phyloP scores from a whole-genome alignment of 768 basidiomycete genomes.

The Paxillus rubicundulus region DNA sequence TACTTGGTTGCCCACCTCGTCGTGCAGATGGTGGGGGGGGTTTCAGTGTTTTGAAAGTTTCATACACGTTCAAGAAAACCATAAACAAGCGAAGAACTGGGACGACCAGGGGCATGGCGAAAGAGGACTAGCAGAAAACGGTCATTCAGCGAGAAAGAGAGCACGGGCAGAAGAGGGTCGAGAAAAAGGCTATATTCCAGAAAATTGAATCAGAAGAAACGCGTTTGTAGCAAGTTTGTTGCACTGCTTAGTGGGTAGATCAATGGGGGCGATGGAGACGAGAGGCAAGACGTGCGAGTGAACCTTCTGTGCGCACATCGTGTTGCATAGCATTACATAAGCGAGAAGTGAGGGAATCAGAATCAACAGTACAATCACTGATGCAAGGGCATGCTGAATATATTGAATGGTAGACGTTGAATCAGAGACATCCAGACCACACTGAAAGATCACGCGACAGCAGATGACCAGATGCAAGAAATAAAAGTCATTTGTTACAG shows the following conservation, averaged over 20 bases:
- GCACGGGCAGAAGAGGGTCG: background rate
- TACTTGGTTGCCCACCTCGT: slow-evolving; percentile 56
- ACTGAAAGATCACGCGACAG: no score
- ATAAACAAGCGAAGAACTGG: slow-evolving; percentile 66
- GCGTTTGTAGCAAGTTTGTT: slow-evolving; percentile 5
- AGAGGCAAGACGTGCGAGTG: background rate
- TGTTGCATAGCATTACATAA: slow-evolving; percentile 24
- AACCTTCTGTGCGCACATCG: slow-evolving; percentile 7
- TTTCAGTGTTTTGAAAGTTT: slow-evolving; percentile 82
- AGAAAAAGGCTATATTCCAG: slow-evolving; percentile 3
- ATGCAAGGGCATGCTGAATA: no score
- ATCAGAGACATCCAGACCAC: no score
- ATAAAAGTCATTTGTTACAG: background rate
- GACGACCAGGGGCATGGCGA: slow-evolving; percentile 63
- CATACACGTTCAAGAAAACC: slow-evolving; percentile 77
- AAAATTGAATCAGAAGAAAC: background rate
- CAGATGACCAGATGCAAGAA: background rate
- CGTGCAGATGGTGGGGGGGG: slow-evolving; percentile 51
- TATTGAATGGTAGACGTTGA: no score
- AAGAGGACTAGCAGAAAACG: slow-evolving; percentile 5
- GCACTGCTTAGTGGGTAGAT: slow-evolving; percentile 9
- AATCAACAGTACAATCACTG: no score
- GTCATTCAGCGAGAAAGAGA: slow-evolving; percentile 6
- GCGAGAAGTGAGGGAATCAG: background rate
- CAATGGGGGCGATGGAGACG: slow-evolving; percentile 15